phyloP scores from a whole-genome alignment of 2,329 filamentous ascomycete species.

The Alternaria brassicae region DNA sequence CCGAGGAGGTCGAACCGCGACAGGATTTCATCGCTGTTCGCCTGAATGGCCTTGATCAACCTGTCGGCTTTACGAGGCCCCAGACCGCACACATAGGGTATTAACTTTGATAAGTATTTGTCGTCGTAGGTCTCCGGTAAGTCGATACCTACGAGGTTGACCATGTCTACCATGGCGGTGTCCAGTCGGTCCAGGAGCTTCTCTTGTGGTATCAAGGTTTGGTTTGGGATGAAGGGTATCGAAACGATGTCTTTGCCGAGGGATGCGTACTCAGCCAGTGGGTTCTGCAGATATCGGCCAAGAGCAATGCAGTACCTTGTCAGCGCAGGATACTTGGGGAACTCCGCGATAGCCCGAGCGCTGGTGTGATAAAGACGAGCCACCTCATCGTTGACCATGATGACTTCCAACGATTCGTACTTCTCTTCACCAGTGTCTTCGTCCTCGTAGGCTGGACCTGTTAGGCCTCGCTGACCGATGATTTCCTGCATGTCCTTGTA shows the following conservation, averaged over 20 bases:
- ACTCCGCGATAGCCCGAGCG: conserved; percentile 76
- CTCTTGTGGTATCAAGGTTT: conserved; percentile 86
- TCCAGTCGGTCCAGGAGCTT: conserved; percentile 87
- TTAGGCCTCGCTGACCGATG: conserved; percentile 77
- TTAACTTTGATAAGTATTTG: conserved; percentile 80
- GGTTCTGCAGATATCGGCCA: conserved; percentile 91
- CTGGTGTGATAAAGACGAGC: conserved; percentile 96
- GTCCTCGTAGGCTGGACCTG: conserved; percentile 82
- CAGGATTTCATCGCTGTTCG: conserved; percentile 84
- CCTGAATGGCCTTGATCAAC: conserved; percentile 86
- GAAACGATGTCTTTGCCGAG: conserved; percentile 88
- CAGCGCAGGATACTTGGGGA: conserved; percentile 78
- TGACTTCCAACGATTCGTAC: conserved; percentile 81
- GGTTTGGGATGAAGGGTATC: conserved; percentile 86
- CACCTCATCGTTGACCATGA: conserved; percentile 95
- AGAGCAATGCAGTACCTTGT: conserved; percentile 89
- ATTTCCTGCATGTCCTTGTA: conserved; percentile 82
- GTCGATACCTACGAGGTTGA: conserved; percentile 94
- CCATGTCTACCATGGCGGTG: conserved; percentile 97
- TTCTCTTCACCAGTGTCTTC: conserved; percentile 72
- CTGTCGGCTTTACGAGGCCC: conserved; percentile 89
- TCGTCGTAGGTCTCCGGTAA: conserved; percentile 90
- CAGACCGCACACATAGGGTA: conserved; percentile 90
- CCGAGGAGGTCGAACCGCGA: conserved; percentile 88
- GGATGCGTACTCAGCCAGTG: conserved; percentile 94